A percentile compares a stretch with the other conserved stretches of the same genome.
Conservation (phyloP, 2,329 filamentous ascomycete genomes). For the Sarocladium brachiariae region DNA sequence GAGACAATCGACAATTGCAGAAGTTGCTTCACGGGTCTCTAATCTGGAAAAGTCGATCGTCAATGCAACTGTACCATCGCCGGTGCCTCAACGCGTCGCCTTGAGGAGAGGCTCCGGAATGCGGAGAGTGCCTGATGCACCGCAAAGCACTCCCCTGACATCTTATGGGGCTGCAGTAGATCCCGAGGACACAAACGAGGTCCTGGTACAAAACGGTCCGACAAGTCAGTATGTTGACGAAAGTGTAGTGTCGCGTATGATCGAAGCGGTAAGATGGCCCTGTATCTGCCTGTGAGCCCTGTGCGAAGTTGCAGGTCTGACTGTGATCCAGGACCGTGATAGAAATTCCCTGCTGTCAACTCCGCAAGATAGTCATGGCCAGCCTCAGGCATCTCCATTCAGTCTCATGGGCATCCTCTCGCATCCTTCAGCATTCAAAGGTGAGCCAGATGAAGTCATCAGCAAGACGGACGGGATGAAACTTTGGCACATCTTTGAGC, state of each 20-base stretch:
- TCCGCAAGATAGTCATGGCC: not conserved
- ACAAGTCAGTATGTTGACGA: conserved; percentile 7
- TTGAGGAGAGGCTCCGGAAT: not conserved
- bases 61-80: not conserved
- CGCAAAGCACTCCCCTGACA: not conserved
- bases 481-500: conserved; percentile 4
- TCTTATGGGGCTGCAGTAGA: not conserved
- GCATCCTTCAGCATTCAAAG: conserved; percentile 2
- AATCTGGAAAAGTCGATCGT: conserved; percentile 4
- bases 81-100: not conserved
- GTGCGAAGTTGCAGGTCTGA: no score
- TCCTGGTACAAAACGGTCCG: conserved; percentile 3
- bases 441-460: not conserved
- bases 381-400: not conserved
- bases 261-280: not conserved
- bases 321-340: not conserved
- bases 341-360: not conserved
- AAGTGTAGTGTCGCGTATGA: not conserved
- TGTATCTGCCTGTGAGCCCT: no score
- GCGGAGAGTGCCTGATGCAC: not conserved
- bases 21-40: not conserved
- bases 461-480: conserved; percentile 2
- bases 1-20: conserved; percentile 3
- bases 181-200: not conserved
- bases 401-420: conserved; percentile 6